These are phyloP conservation scores for Craterostigma plantagineum DNA, from an alignment of 257 asterid genomes.

Conservation along the genomic window DNA sequence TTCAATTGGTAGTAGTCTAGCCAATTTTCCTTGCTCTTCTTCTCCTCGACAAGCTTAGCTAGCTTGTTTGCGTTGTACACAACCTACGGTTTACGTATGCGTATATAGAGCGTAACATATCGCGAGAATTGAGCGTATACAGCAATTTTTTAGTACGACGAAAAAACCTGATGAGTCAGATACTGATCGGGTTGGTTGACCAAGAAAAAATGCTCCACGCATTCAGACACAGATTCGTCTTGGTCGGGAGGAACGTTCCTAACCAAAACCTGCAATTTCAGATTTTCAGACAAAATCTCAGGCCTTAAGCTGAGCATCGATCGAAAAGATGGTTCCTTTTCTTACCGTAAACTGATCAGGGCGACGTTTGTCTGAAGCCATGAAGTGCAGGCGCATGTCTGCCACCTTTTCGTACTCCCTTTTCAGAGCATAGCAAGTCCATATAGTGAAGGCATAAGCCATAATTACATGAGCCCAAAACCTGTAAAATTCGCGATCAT, in stretches of 20 bases:
- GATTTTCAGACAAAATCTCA: no score
- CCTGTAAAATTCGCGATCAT: no score
- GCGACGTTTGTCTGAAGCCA: slow-evolving; percentile 77
- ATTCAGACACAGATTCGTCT: slow-evolving; percentile 73
- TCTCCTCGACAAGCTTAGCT: slow-evolving; percentile 50
- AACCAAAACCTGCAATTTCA: slow-evolving; percentile 47
- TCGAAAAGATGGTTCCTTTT: not conserved
- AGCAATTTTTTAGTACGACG: no score
- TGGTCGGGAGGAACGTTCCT: slow-evolving; percentile 80
- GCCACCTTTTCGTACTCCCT: slow-evolving; percentile 69
- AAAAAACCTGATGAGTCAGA: slow-evolving; percentile 83
- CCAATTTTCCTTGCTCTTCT: slow-evolving; percentile 65
- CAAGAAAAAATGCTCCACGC: slow-evolving; percentile 86
- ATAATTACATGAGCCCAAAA: slow-evolving; percentile 80
- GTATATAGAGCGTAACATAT: slow-evolving; percentile 5
- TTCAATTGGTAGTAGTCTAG: slow-evolving; percentile 79
- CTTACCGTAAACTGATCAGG: slow-evolving; percentile 87
- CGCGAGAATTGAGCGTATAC: no score
- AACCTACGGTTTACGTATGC: slow-evolving; percentile 41
- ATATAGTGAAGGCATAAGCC: slow-evolving; percentile 75
- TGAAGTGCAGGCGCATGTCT: slow-evolving; percentile 75
- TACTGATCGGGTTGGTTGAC: slow-evolving; percentile 88
- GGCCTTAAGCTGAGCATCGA: not conserved
- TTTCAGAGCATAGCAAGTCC: slow-evolving; percentile 65
- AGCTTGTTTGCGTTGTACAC: slow-evolving; percentile 79